Evolutionary conservation across 495 filamentous ascomycete genomes (phyloP), one percentile per base, ranked within the genome.

Genomic region (Podospora pseudocomata): DNA sequence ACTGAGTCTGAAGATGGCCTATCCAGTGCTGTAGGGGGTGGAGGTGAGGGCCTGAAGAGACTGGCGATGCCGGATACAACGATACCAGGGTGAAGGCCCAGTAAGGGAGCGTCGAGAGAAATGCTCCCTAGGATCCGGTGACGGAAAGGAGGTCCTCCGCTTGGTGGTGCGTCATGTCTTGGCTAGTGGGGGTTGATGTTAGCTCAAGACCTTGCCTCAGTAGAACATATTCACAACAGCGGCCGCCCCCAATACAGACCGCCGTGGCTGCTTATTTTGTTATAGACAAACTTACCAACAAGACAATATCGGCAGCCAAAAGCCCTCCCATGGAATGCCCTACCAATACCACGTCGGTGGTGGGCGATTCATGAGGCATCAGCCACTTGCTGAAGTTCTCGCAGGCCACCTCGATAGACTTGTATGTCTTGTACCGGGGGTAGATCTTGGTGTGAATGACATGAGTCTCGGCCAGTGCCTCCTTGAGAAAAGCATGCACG

Each of bases 301-400:
- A 80, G 0, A 86, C 90, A 15, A 96, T 85, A 66, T 98, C 94
- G 2, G 92, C 91, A 19, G 89, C 84, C 7, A 98, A 70, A 26
- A 98, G 81, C 2, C 94, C 94, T 20, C 94, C 94, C 86, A 98
- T 93, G 63, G 91, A 94, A 74, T 97, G 94, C 0, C 94, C 94
- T 0, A 97, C 80, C 9, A 97, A 79, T 56, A 98, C 81, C 4
- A 97, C 83, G 80, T 97, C 94, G 4, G 92, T 91, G 23, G 81
- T 85, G 6, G 82, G 78, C 13, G 87, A 85, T 75, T 95, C 91
- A 72, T 97, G 91, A 1, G 92, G 91, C 55, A 86, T 81, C 34
- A 97, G 81, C 94, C 94, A 98, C 65, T 76, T 76, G 68, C 91
- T 93, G 72, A 98, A 96, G 71, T 91, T 89, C 67, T 93, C 88